Conservation (phyloP, 177 flowering plant species). For the Vitis hybrid region DNA sequence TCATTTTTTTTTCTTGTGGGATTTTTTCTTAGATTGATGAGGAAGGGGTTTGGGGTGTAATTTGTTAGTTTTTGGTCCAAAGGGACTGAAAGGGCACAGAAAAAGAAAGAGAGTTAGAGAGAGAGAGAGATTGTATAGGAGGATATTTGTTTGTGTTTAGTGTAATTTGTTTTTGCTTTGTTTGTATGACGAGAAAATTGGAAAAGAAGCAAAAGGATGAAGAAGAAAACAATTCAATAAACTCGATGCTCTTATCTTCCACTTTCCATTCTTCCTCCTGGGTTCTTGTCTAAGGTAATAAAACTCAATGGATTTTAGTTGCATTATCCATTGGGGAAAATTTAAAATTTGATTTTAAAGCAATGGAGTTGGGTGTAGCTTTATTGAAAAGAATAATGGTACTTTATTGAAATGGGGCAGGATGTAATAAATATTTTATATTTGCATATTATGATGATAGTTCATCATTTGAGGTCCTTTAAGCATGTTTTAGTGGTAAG, state of each 20-base stretch:
- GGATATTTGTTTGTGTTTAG: conserved; percentile 28
- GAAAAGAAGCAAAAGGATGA: conserved; percentile 11
- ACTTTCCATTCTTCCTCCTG: too few relatives aligned
- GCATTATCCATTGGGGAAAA: too few relatives aligned
- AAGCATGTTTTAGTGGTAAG: too few relatives aligned
- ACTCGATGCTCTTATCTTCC: too few relatives aligned
- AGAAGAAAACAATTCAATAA: conserved; percentile 3
- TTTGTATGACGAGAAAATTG: conserved; percentile 14
- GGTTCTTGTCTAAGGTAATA: too few relatives aligned
- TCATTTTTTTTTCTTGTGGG: not conserved
- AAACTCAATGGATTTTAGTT: not conserved
- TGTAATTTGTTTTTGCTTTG: conserved; percentile 13
- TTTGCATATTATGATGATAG: too few relatives aligned
- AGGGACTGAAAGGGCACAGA: conserved; percentile 17
- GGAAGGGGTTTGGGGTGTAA: conserved; percentile 19
- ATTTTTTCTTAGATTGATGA: conserved; percentile 16
- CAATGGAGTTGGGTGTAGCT: too few relatives aligned
- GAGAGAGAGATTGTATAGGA: conserved; percentile 37
- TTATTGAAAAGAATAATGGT: too few relatives aligned
- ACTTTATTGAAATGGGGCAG: too few relatives aligned
- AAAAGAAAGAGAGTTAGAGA: conserved; percentile 6
- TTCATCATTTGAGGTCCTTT: too few relatives aligned
- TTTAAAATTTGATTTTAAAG: too few relatives aligned
- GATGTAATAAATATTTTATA: too few relatives aligned
- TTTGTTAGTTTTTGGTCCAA: conserved; percentile 29